Percentiles rank a stretch among this genome's conserved stretches.
Conservation (phyloP, 371 early-diverging fungal genomes). For the Lichtheimia hyalospora region DNA sequence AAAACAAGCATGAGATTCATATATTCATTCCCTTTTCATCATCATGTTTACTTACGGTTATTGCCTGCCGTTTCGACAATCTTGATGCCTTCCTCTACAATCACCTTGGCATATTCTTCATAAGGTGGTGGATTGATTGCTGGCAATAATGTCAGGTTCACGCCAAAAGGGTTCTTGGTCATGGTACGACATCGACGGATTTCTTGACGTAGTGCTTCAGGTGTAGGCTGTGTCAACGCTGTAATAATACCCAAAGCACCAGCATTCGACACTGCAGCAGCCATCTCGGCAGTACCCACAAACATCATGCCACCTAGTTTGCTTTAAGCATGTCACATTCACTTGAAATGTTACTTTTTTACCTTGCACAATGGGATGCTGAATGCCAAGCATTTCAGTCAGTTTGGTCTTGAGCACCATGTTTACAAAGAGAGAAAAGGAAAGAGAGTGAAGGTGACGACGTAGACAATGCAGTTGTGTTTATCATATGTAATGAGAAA, state of each 20-base stretch:
- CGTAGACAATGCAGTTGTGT: too few species aligned
- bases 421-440: neutral
- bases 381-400: constrained; percentile 66
- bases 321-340: neutral
- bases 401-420: constrained; percentile 65
- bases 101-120: constrained; percentile 70
- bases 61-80: constrained; percentile 74
- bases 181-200: constrained; percentile 73
- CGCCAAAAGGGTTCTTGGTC: constrained; percentile 80
- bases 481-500: too few species aligned
- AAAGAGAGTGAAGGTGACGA: neutral
- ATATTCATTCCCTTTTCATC: neutral
- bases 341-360: neutral
- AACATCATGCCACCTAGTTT: constrained; percentile 17
- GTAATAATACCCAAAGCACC: constrained; percentile 94
- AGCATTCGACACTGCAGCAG: constrained; percentile 93
- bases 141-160: constrained; percentile 70
- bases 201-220: constrained; percentile 73
- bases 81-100: constrained; percentile 79
- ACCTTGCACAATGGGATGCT: constrained; percentile 68
- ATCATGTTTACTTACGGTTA: constrained; percentile 48
- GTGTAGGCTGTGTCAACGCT: constrained; percentile 85
- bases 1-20: neutral
- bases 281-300: constrained; percentile 77
- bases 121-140: constrained; percentile 79